These are phyloP conservation scores for Sugiyamaella smithiae DNA, from an alignment of 805 yeast species.

Conservation along the genomic window DNA sequence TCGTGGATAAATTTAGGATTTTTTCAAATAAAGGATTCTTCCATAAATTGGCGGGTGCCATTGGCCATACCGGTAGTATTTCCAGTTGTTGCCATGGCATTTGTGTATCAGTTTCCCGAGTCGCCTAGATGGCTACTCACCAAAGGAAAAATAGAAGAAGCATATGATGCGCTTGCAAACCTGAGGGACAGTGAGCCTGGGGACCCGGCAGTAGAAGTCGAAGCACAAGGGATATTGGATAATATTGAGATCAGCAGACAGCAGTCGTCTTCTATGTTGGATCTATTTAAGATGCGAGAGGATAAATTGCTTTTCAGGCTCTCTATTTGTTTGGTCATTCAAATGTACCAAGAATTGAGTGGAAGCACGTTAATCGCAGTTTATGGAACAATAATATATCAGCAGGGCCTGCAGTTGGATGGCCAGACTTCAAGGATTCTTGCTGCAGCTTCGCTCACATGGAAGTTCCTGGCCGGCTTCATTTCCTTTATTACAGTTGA, in stretches of 20 bases:
- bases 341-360: constrained; percentile 37
- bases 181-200: constrained; percentile 27
- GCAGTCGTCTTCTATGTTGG: constrained; percentile 47
- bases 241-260: constrained; percentile 45
- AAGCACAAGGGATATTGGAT: too few species aligned
- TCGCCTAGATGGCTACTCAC: constrained; percentile 77
- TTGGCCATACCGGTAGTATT: constrained; percentile 64
- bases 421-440: not conserved
- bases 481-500: constrained; percentile 22
- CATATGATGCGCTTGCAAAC: constrained; percentile 49
- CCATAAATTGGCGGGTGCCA: constrained; percentile 73
- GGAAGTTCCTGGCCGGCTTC: constrained; percentile 40
- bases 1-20: constrained; percentile 60
- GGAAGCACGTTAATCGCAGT: constrained; percentile 33
- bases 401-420: constrained; percentile 9
- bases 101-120: constrained; percentile 71
- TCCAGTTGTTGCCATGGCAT: constrained; percentile 48
- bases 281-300: constrained; percentile 50
- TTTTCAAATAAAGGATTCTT: constrained; percentile 45
- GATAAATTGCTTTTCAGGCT: constrained; percentile 41
- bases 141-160: constrained; percentile 51
- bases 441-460: constrained; percentile 21
- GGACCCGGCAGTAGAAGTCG: constrained; percentile 29
- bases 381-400: constrained; percentile 26
- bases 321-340: constrained; percentile 47